Percentiles rank a stretch among this genome's conserved stretches.
Conservation (phyloP, 1,284 basidiomycete species). For the Cryptococcus sp. region DNA sequence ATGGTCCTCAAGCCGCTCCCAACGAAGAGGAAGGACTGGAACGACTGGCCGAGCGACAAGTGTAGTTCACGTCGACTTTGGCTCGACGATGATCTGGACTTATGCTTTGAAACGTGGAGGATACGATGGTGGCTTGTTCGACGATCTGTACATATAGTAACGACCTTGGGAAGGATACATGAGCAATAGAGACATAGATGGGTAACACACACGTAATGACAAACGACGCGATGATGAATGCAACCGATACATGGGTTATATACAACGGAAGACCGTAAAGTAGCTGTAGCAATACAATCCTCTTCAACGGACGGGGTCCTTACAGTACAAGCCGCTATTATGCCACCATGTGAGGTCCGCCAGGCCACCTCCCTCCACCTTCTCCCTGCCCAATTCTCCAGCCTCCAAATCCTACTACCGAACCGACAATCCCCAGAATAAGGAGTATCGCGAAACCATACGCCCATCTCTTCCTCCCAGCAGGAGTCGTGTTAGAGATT, state of each 20-base stretch:
- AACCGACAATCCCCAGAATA: constrained; percentile 6
- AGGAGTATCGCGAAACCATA: background rate
- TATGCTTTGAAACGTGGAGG: background rate
- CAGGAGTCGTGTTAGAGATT: constrained; percentile 1
- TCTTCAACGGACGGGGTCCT: too few relatives aligned
- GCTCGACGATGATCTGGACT: background rate
- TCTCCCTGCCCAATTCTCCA: constrained; percentile 25
- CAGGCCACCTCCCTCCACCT: constrained; percentile 29
- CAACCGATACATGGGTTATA: too few relatives aligned
- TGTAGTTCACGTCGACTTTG: background rate
- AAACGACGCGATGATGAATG: too few relatives aligned
- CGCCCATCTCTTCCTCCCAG: too few relatives aligned
- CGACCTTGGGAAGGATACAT: too few relatives aligned
- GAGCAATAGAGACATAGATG: too few relatives aligned
- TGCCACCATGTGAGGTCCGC: constrained; percentile 14
- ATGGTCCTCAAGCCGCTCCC: background rate
- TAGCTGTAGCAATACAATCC: too few relatives aligned
- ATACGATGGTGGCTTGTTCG: background rate
- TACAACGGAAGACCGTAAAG: too few relatives aligned
- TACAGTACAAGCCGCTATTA: too few relatives aligned
- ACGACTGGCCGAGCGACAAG: constrained; percentile 1
- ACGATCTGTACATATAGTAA: too few relatives aligned
- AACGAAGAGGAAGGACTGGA: background rate
- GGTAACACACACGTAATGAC: too few relatives aligned
- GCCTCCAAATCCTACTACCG: constrained; percentile 24